Conservation (phyloP, 257 asterid genomes). For the Solanum ossicruentum region DNA sequence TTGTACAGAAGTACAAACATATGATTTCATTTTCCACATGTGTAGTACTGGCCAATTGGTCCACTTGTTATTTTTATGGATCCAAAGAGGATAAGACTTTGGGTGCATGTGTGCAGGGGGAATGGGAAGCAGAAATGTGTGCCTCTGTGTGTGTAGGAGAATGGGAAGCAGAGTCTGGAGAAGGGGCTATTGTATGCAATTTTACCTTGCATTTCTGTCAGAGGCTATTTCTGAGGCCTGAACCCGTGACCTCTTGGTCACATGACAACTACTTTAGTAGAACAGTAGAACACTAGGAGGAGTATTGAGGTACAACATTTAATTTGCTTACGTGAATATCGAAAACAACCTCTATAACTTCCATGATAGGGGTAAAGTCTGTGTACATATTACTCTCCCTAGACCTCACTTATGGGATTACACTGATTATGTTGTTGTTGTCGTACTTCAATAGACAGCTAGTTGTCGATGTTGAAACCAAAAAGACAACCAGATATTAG, state of each 20-base stretch:
- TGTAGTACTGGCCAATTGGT: not conserved
- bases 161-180: not conserved
- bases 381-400: no score
- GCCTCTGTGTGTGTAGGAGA: not conserved
- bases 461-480: no score
- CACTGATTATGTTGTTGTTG: not conserved
- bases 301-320: not conserved
- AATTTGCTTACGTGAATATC: not conserved
- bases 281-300: not conserved
- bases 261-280: not conserved
- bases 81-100: not conserved
- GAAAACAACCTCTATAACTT: slow-evolving; percentile 15
- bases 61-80: not conserved
- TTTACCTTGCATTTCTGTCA: no score
- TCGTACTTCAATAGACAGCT: slow-evolving; percentile 15
- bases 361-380: slow-evolving; percentile 11
- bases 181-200: no score
- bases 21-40: not conserved
- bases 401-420: no score
- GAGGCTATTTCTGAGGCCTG: no score
- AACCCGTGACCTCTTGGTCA: no score
- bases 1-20: not conserved
- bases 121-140: not conserved
- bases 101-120: not conserved
- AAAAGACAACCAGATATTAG: no score